These are phyloP conservation scores for Mycena olivaceomarginata DNA, from an alignment of 768 basidiomycete genomes.

Conservation along the genomic window DNA sequence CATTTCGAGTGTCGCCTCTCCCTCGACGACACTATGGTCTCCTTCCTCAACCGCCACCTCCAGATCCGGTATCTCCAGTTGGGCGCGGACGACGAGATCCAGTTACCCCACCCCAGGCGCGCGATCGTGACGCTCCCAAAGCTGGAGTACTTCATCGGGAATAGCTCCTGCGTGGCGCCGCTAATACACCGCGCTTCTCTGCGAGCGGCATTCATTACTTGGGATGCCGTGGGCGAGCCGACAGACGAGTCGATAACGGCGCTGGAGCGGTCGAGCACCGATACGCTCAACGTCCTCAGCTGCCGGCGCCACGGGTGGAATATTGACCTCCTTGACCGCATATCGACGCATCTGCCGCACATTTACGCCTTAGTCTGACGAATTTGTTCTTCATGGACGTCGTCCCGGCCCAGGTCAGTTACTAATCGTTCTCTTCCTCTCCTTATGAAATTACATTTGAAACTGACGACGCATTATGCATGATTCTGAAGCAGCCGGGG, in stretches of 20 bases:
- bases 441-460: neutral
- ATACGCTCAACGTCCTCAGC: constrained; percentile 57
- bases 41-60: constrained; percentile 59
- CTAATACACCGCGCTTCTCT: constrained; percentile 52
- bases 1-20: constrained; percentile 61
- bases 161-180: constrained; percentile 54
- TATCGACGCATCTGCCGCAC: constrained; percentile 57
- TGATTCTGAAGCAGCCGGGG: constrained; percentile 27
- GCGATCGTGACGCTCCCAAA: constrained; percentile 53
- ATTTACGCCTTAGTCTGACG: constrained; percentile 57
- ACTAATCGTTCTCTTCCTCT: neutral
- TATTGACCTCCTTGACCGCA: constrained; percentile 58
- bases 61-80: constrained; percentile 58
- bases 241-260: constrained; percentile 55
- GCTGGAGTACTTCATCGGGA: constrained; percentile 61
- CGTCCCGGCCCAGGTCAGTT: constrained; percentile 53
- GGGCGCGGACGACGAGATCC: constrained; percentile 45
- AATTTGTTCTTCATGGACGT: constrained; percentile 59
- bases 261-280: constrained; percentile 55
- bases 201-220: constrained; percentile 60
- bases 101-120: constrained; percentile 15
- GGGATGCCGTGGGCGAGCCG: constrained; percentile 56
- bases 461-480: too few species aligned
- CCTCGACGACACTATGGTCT: constrained; percentile 53
- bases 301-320: constrained; percentile 64